Evolutionary conservation across 805 yeast species (phyloP), one percentile per base, ranked within the genome.

Genomic region (Yarrowia alimentaria): DNA sequence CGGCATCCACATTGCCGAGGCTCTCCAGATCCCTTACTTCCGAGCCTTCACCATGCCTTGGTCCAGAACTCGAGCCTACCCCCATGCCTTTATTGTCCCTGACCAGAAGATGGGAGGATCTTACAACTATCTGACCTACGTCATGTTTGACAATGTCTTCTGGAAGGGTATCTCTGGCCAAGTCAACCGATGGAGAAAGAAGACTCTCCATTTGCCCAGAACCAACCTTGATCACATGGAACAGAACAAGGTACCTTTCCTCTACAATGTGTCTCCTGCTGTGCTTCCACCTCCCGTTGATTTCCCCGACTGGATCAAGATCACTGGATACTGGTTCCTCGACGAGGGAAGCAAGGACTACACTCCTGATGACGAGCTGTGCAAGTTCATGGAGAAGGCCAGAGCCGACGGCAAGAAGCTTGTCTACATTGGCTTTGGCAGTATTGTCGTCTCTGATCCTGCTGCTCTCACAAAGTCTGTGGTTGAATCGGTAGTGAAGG

Each of bases 31-130:
- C 52, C 95, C 98, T 0, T 91, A 91, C 63, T 85, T 86, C 70
- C 74, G 97, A 60, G 97, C 97, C 0, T 91, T 91, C 63, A 91
- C 98, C 0, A 91, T 91, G 98, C 98, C 98, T 0, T 91, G 98
- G 98, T 87, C 97, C 0, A 70, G 95, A 55, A 90, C 98, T 0
- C 74, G 95, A 58, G 95, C 96, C 0, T 91, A 91, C 63, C 97
- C 97, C 1, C 97, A 91, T 71, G 97, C 98, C 0, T 89, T 91
- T 57, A 80, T 90, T 63, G 95, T 87, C 6, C 96, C 98, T 0
- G 96, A 89, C 54, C 94, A 86, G 66, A 87, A 84, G 62, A 77
- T 84, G 64, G 96, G 96, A 9, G 96, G 97, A 3, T 83, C 90
- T 8, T 91, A 91, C 67, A 91, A 91, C 63, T 86, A 87, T 61